phyloP scores from a whole-genome alignment of 1,284 basidiomycete genomes.

The Athelia psychrophila region DNA sequence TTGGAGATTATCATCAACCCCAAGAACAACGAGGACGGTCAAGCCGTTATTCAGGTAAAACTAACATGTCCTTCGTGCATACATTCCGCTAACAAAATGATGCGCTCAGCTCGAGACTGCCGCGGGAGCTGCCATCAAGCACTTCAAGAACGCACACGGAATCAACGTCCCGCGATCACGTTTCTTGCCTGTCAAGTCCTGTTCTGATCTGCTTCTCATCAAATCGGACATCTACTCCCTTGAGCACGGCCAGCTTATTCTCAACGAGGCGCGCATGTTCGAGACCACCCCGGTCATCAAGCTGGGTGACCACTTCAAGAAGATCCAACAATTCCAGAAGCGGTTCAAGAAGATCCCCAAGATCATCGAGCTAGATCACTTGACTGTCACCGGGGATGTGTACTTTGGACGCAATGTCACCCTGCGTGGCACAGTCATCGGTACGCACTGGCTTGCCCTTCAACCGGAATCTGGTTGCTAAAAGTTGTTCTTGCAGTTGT shows the following conservation, averaged over 20 bases:
- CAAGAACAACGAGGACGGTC: slow-evolving; percentile 85
- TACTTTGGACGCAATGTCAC: slow-evolving; percentile 94
- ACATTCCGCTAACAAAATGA: too few species aligned
- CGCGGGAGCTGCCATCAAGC: slow-evolving; percentile 97
- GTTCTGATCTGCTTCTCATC: slow-evolving; percentile 91
- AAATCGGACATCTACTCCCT: slow-evolving; percentile 97
- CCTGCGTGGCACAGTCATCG: slow-evolving; percentile 84
- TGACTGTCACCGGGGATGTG: slow-evolving; percentile 96
- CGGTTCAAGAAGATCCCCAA: slow-evolving; percentile 97
- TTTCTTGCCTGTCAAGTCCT: slow-evolving; percentile 95
- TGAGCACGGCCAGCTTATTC: slow-evolving; percentile 90
- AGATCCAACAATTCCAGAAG: slow-evolving; percentile 76
- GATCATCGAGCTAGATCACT: slow-evolving; percentile 92
- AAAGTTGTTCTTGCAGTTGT: slow-evolving; percentile 45
- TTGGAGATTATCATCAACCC: slow-evolving; percentile 95
- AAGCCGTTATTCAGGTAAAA: slow-evolving; percentile 74
- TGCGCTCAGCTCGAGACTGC: slow-evolving; percentile 94
- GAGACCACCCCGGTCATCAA: slow-evolving; percentile 97
- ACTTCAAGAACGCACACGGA: slow-evolving; percentile 87
- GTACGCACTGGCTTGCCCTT: slow-evolving; percentile 28
- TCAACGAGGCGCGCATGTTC: slow-evolving; percentile 91
- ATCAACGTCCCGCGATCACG: slow-evolving; percentile 97
- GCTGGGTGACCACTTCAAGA: slow-evolving; percentile 91
- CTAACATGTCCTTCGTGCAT: too few species aligned
- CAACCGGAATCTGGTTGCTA: not conserved